phyloP scores from a whole-genome alignment of 78 protist species.

The Dictyostelium firmibasis region DNA sequence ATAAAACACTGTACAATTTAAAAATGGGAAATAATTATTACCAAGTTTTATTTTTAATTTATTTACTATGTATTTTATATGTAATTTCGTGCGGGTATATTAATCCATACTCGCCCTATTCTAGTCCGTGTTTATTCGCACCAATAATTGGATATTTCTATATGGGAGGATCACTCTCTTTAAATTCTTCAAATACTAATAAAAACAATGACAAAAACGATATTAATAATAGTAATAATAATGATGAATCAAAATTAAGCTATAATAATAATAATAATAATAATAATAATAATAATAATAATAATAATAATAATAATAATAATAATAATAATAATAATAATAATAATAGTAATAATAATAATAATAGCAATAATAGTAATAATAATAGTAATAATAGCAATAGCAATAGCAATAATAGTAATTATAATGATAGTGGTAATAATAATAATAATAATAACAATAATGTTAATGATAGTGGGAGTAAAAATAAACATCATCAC shows the following conservation, averaged over 20 bases:
- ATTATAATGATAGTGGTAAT: too few relatives aligned
- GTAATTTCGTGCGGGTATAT: not conserved
- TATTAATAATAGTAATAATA: not conserved
- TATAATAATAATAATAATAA: too few relatives aligned
- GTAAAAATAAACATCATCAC: not conserved
- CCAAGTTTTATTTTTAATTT: not conserved
- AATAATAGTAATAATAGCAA: not conserved
- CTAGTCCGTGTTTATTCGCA: slow-evolving; percentile 24
- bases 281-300: not conserved
- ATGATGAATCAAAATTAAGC: not conserved
- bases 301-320: not conserved
- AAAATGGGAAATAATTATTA: not conserved
- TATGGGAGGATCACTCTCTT: slow-evolving; percentile 35
- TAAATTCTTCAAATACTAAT: not conserved
- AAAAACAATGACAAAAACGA: not conserved
- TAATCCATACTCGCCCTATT: not conserved
- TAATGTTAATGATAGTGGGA: too few relatives aligned
- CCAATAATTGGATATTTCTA: slow-evolving; percentile 68
- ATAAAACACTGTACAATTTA: not conserved
- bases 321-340: too few relatives aligned
- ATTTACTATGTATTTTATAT: not conserved
- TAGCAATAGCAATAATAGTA: too few relatives aligned
- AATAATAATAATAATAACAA: not conserved
- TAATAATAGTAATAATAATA: not conserved
- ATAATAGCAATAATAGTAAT: not conserved